Conservation (phyloP, 2,329 filamentous ascomycete genomes). For the Ceratocystis eucalypticola region DNA sequence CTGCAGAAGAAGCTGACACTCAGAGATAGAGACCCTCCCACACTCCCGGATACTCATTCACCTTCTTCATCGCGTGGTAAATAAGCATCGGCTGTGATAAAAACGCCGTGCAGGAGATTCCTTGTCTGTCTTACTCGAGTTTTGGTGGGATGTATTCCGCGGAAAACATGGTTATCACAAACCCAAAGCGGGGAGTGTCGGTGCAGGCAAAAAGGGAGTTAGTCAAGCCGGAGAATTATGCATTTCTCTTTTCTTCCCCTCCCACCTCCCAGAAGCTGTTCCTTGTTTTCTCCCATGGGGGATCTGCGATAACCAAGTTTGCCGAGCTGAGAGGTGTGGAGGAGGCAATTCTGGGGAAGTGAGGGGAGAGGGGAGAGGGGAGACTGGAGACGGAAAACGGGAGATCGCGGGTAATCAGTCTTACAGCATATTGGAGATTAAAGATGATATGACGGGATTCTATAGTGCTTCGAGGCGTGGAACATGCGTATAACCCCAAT, state of each 20-base stretch:
- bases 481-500: neutral
- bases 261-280: neutral
- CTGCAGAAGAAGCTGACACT: too few relatives aligned
- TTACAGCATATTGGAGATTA: neutral
- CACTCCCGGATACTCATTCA: too few relatives aligned
- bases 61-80: too few relatives aligned
- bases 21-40: too few relatives aligned
- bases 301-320: constrained; percentile 2
- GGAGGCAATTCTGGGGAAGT: neutral
- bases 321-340: neutral
- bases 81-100: too few relatives aligned
- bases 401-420: neutral
- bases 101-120: too few relatives aligned
- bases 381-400: neutral
- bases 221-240: neutral
- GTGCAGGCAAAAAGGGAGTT: neutral
- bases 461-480: neutral
- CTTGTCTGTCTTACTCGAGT: too few relatives aligned
- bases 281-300: neutral
- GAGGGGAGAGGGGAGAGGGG: neutral
- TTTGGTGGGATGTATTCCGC: neutral
- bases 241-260: neutral
- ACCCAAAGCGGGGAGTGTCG: neutral
- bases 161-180: neutral
- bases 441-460: neutral